A percentile compares a stretch with the other conserved stretches of the same genome.
phyloP scores from a whole-genome alignment of 2,329 filamentous ascomycete species.

The Alternaria angustiovoidea region DNA sequence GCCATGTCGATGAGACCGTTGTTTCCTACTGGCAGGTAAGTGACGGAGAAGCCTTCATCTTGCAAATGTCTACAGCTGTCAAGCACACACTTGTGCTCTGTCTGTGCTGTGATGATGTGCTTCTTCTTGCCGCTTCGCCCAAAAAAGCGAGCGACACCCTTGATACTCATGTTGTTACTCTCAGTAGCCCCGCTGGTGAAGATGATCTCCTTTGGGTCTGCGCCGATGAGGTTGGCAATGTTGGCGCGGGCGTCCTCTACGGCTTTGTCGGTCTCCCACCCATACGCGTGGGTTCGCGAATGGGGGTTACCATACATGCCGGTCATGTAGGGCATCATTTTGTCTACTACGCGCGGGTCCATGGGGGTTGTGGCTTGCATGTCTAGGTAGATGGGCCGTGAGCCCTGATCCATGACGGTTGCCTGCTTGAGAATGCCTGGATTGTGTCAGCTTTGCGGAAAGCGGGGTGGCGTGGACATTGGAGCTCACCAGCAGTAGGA shows the following conservation, averaged over 20 bases:
- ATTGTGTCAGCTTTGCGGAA: constrained; percentile 23
- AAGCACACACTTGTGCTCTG: constrained; percentile 98
- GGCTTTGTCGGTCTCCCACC: constrained; percentile 96
- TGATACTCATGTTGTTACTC: constrained; percentile 99
- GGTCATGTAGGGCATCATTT: constrained; percentile 94
- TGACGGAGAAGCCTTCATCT: constrained; percentile 95
- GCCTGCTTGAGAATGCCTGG: constrained; percentile 86
- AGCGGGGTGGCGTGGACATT: constrained; percentile 9
- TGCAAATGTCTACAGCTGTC: constrained; percentile 97
- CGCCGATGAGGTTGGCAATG: constrained; percentile 86
- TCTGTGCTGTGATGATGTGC: constrained; percentile 97
- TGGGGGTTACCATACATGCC: constrained; percentile 97
- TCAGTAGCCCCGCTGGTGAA: constrained; percentile 98
- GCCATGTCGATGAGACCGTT: constrained; percentile 87
- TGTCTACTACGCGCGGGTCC: constrained; percentile 92
- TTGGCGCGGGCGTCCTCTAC: constrained; percentile 86
- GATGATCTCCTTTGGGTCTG: constrained; percentile 97
- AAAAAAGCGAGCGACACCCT: constrained; percentile 96
- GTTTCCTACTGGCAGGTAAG: constrained; percentile 89
- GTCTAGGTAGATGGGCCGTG: constrained; percentile 94
- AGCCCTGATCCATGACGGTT: constrained; percentile 90
- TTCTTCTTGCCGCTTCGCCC: constrained; percentile 94
- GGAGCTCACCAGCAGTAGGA: constrained; percentile 71
- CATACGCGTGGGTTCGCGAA: constrained; percentile 95
- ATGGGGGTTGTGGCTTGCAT: constrained; percentile 98